Evolutionary conservation across 2,329 filamentous ascomycete species (phyloP), one percentile per base, ranked within the genome.

Genomic region (Fusarium circinatum): DNA sequence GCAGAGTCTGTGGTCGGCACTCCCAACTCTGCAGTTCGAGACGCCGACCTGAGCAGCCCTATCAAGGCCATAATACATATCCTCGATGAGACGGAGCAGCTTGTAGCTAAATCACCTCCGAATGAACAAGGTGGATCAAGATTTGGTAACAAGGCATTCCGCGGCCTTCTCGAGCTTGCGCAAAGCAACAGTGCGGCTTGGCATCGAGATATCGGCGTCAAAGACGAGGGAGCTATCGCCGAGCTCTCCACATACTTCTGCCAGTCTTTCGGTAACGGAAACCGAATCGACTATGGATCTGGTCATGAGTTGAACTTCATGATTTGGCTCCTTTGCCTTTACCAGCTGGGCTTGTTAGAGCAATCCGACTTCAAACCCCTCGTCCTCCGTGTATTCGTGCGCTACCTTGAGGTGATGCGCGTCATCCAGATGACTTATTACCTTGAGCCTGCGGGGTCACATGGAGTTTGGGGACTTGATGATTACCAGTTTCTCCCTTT

Each of bases 401-500:
- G 91, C 59, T 99, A 99, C 81, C 89, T 99, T 51, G 84, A 86
- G 56, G 87, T 98, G 63, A 98, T 98, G 95, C 94, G 95, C 61
- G 87, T 89, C 30, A 89, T 98, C 22, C 96, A 99, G 82, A 91
- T 91, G 72, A 94, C 94, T 7, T 99, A 99, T 84, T 99, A 99
- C 79, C 91, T 99, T 57, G 96, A 99, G 79, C 96, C 96, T 5
- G 96, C 96, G 1, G 96, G 96, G 20, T 98, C 96, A 2, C 96
- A 99, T 81, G 96, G 96, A 45, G 96, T 99, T 30, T 99, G 96
- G 96, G 96, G 96, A 24, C 86, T 99, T 4, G 96, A 99, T 79
- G 96, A 99, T 82, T 98, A 99, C 83, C 95, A 97, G 76, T 99
- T 99, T 83, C 85, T 98, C 3, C 96, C 97, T 0, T 99, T 98